A percentile compares a stretch with the other conserved stretches of the same genome.
phyloP scores from a whole-genome alignment of 2,329 filamentous ascomycete genomes.

The Microsporum canis region DNA sequence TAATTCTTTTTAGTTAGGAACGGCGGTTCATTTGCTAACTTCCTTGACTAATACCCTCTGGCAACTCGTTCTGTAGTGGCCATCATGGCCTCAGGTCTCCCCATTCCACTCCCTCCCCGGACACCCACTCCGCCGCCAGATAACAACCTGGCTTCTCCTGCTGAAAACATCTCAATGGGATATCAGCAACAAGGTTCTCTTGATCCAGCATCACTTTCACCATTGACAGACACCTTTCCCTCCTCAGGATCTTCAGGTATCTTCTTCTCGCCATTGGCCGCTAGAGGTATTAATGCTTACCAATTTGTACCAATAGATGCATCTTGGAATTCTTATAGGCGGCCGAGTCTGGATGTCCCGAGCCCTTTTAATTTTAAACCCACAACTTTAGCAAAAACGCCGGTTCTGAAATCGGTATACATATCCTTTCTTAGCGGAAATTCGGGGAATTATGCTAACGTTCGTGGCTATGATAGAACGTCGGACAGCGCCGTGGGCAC shows the following conservation, averaged over 20 bases:
- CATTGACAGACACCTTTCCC: slow-evolving; percentile 31
- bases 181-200: slow-evolving; percentile 23
- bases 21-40: background rate
- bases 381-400: slow-evolving; percentile 60
- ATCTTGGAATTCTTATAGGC: slow-evolving; percentile 18
- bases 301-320: slow-evolving; percentile 15
- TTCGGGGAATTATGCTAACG: slow-evolving; percentile 15
- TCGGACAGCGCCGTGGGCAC: slow-evolving; percentile 86
- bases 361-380: slow-evolving; percentile 91
- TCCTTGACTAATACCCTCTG: background rate
- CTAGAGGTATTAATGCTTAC: background rate
- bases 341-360: slow-evolving; percentile 25
- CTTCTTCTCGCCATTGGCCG: background rate
- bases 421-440: background rate
- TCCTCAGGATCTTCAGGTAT: slow-evolving; percentile 12
- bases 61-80: background rate
- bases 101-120: slow-evolving; percentile 49
- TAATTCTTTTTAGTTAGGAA: background rate
- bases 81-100: slow-evolving; percentile 49
- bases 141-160: slow-evolving; percentile 20
- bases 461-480: slow-evolving; percentile 47
- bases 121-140: slow-evolving; percentile 54
- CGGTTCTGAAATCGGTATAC: slow-evolving; percentile 61
- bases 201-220: slow-evolving; percentile 39
- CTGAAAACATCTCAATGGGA: slow-evolving; percentile 18